Evolutionary conservation across 129 eudicot genomes (phyloP).

Genomic region (Flaveria ramosissima): DNA sequence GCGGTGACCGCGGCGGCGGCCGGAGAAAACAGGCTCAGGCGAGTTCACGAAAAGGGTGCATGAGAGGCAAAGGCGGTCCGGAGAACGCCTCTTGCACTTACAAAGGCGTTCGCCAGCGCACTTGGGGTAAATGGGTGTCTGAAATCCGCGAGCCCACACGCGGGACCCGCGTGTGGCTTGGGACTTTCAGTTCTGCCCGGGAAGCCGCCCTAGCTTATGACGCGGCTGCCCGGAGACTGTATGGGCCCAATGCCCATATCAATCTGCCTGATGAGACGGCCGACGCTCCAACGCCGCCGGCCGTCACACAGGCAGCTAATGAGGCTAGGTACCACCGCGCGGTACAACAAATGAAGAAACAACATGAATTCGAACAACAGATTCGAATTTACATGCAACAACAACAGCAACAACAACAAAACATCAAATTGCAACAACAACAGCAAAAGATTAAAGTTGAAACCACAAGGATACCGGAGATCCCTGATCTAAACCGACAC

Average conservation of each 20-base stretch:
- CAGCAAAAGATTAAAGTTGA: constrained; percentile 18
- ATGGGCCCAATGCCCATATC: constrained; percentile 65
- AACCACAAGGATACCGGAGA: constrained; percentile 11
- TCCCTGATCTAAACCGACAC: constrained; percentile 33
- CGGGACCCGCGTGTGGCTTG: constrained; percentile 83
- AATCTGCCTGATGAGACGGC: constrained; percentile 53
- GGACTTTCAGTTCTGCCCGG: constrained; percentile 66
- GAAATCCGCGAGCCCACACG: constrained; percentile 92
- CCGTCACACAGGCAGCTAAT: constrained; percentile 20
- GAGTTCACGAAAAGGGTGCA: constrained; percentile 82
- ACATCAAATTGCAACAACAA: neutral
- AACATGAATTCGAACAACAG: constrained; percentile 26
- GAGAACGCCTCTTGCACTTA: constrained; percentile 82
- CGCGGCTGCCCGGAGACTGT: constrained; percentile 68
- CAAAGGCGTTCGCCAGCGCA: constrained; percentile 89
- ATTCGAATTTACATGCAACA: constrained; percentile 37
- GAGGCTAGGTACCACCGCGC: constrained; percentile 34
- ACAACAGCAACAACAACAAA: constrained; percentile 13
- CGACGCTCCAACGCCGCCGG: constrained; percentile 20
- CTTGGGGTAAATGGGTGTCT: constrained; percentile 97
- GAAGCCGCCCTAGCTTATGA: constrained; percentile 87
- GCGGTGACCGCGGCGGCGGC: constrained; percentile 13
- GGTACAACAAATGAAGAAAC: constrained; percentile 31
- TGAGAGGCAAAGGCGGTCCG: constrained; percentile 92
- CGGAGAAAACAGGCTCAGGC: constrained; percentile 45